Conservation (phyloP, 192 early-diverging fungal genomes). For the Backusella australiensis region DNA sequence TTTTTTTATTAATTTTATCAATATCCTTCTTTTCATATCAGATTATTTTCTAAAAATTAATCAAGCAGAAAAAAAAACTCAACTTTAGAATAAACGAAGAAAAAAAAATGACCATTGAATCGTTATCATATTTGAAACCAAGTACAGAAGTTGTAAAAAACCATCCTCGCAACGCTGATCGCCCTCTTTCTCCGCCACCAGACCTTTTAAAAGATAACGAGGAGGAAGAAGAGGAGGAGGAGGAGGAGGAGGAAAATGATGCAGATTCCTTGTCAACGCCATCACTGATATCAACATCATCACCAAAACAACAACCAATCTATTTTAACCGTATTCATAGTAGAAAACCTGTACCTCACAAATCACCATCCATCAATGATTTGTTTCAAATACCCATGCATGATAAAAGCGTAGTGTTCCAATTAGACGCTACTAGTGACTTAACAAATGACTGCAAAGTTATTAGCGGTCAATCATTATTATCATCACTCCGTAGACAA, state of each 20-base stretch:
- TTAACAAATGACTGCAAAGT: constrained; percentile 12
- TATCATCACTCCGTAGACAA: constrained; percentile 20
- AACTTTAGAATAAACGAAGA: neutral
- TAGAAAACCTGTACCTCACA: constrained; percentile 27
- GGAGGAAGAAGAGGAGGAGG: constrained; percentile 28
- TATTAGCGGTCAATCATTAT: constrained; percentile 23
- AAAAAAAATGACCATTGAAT: neutral
- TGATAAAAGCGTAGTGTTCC: constrained; percentile 30
- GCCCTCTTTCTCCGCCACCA: neutral
- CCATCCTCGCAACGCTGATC: neutral
- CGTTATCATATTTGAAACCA: neutral
- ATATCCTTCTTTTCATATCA: neutral
- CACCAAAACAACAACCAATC: constrained; percentile 1
- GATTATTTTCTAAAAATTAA: neutral
- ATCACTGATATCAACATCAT: neutral
- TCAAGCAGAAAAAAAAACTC: neutral
- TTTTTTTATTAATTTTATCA: neutral
- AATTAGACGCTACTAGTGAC: constrained; percentile 4
- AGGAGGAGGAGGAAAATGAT: constrained; percentile 5
- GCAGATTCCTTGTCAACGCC: neutral
- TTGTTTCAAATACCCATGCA: constrained; percentile 17
- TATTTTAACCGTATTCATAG: neutral
- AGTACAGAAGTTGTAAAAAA: neutral
- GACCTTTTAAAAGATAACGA: constrained; percentile 34
- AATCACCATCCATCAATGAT: constrained; percentile 27